These are phyloP conservation scores for Chrysosphaeria jannelii DNA, from an alignment of 2,329 filamentous ascomycete species.

Conservation along the genomic window DNA sequence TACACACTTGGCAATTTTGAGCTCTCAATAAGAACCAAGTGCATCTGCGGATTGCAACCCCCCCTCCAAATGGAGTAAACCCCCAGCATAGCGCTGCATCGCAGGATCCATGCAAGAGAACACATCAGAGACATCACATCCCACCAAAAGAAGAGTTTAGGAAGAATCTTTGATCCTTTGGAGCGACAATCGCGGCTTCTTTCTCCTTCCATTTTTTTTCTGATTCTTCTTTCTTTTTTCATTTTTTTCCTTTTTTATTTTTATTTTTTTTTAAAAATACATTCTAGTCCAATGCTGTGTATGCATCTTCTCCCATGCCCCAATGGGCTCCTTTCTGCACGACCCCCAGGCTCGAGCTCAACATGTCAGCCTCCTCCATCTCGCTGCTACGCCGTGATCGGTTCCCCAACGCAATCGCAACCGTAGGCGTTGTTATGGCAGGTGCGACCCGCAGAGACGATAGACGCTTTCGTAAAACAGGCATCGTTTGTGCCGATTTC, in stretches of 20 bases:
- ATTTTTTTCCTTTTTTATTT: background rate
- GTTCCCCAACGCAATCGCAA: slow-evolving; percentile 1
- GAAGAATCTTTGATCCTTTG: too few species aligned
- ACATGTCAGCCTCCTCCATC: slow-evolving; percentile 11
- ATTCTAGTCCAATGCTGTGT: slow-evolving; percentile 49
- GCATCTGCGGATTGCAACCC: too few species aligned
- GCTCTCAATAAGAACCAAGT: too few species aligned
- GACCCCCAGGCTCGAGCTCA: slow-evolving; percentile 16
- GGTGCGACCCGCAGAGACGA: too few species aligned
- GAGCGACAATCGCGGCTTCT: too few species aligned
- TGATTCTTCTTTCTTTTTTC: background rate
- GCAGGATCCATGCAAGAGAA: too few species aligned
- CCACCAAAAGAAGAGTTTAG: too few species aligned
- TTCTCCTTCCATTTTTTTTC: too few species aligned
- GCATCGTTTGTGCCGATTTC: slow-evolving; percentile 9
- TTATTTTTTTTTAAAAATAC: background rate
- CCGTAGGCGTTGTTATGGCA: slow-evolving; percentile 2
- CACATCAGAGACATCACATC: too few species aligned
- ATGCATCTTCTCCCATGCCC: slow-evolving; percentile 58
- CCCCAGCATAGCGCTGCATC: too few species aligned
- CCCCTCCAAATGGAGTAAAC: too few species aligned
- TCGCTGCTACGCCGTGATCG: slow-evolving; percentile 13
- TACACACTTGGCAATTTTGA: too few species aligned
- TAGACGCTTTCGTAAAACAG: slow-evolving; percentile 5
- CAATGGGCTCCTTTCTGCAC: slow-evolving; percentile 24